Conservation (phyloP, 805 yeast genomes). For the Wickerhamiella nectarea region DNA sequence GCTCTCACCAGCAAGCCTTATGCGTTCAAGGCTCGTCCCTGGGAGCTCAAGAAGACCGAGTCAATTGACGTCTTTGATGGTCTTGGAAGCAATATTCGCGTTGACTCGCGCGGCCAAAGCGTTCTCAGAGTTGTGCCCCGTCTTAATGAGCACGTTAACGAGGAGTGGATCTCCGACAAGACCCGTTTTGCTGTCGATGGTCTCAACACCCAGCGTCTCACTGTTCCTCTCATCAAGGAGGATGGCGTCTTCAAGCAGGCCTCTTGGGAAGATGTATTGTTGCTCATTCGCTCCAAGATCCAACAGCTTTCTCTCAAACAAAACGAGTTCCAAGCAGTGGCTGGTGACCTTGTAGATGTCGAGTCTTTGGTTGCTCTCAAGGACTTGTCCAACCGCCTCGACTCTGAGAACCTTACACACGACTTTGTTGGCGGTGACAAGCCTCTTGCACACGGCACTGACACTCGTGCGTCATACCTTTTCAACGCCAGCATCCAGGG, state of each 20-base stretch:
- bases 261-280: conserved; percentile 78
- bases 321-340: conserved; percentile 65
- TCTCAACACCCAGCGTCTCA: conserved; percentile 70
- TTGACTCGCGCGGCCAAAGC: conserved; percentile 75
- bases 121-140: conserved; percentile 81
- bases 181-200: conserved; percentile 79
- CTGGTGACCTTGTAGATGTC: conserved; percentile 72
- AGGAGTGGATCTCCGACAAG: conserved; percentile 86
- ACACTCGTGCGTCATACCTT: conserved; percentile 62
- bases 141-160: conserved; percentile 72
- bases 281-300: conserved; percentile 49
- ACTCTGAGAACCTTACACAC: conserved; percentile 67
- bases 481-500: conserved; percentile 73
- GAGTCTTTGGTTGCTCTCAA: conserved; percentile 72
- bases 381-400: conserved; percentile 61
- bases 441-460: conserved; percentile 54
- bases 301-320: conserved; percentile 42
- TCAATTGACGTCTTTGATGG: conserved; percentile 76
- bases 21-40: conserved; percentile 84
- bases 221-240: conserved; percentile 60
- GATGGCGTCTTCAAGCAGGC: conserved; percentile 59
- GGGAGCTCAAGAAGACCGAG: conserved; percentile 86
- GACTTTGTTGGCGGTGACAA: conserved; percentile 47
- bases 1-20: conserved; percentile 83
- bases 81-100: conserved; percentile 68